phyloP scores from a whole-genome alignment of 805 yeast species.

The Candida pini region DNA sequence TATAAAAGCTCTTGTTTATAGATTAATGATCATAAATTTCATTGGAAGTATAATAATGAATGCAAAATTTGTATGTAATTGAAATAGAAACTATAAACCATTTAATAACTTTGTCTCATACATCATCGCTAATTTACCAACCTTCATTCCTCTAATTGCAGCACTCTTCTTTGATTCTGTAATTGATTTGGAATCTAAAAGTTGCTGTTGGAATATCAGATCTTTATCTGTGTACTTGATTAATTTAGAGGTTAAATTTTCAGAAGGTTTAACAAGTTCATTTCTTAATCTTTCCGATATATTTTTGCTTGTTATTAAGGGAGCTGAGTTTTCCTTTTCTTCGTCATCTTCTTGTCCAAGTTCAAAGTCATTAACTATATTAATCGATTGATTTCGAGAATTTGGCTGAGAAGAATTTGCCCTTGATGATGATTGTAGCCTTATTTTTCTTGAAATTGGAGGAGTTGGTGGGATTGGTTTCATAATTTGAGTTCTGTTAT shows the following conservation, averaged over 20 bases:
- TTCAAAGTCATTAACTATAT: neutral
- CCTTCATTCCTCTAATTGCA: constrained; percentile 46
- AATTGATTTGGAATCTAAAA: constrained; percentile 3
- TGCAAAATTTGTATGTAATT: neutral
- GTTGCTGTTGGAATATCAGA: constrained; percentile 17
- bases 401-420: neutral
- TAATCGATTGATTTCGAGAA: neutral
- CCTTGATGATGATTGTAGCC: neutral
- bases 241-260: constrained; percentile 18
- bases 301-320: neutral
- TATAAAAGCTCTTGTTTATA: neutral
- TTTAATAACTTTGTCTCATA: constrained; percentile 40
- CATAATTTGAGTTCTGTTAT: constrained; percentile 3
- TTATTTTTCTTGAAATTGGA: constrained; percentile 15
- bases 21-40: neutral
- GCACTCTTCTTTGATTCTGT: constrained; percentile 5
- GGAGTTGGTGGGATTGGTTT: constrained; percentile 20
- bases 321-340: constrained; percentile 9
- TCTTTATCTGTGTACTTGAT: constrained; percentile 30
- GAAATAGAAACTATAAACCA: constrained; percentile 1
- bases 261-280: constrained; percentile 23
- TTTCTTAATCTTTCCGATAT: constrained; percentile 7
- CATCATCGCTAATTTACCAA: constrained; percentile 43
- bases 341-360: constrained; percentile 1
- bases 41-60: neutral